A percentile compares a stretch with the other conserved stretches of the same genome.
Conservation (phyloP, 164 flowering plant species). For the Santalum album region DNA sequence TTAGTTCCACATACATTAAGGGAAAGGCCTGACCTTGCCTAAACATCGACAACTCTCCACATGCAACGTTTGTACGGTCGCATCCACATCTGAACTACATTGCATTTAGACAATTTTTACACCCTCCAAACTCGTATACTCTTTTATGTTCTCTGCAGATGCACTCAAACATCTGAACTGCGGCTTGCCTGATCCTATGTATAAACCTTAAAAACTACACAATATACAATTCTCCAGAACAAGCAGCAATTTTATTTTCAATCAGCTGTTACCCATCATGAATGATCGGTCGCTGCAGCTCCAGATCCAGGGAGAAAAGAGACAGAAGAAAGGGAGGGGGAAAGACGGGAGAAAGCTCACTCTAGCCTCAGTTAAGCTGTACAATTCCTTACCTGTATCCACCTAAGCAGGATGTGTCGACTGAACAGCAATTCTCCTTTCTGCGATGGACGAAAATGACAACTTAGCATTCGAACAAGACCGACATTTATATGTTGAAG, state of each 20-base stretch:
- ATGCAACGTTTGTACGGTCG: constrained; percentile 17
- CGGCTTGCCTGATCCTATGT: not conserved
- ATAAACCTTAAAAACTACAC: constrained; percentile 12
- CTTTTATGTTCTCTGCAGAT: not conserved
- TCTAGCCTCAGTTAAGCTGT: constrained; percentile 65
- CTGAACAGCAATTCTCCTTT: constrained; percentile 55
- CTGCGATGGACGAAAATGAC: constrained; percentile 24
- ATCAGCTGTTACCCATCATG: constrained; percentile 18
- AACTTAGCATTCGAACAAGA: constrained; percentile 1
- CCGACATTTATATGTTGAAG: too few relatives aligned
- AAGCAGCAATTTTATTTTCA: constrained; percentile 31
- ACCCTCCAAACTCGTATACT: not conserved
- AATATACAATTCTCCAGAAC: constrained; percentile 47
- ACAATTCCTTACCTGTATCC: constrained; percentile 36
- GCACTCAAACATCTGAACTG: not conserved
- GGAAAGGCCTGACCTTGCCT: constrained; percentile 35
- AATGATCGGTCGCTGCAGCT: constrained; percentile 15
- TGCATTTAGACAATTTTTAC: not conserved
- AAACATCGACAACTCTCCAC: constrained; percentile 39
- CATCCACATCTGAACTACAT: not conserved
- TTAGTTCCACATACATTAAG: constrained; percentile 21
- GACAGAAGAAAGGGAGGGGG: not conserved
- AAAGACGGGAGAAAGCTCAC: constrained; percentile 17
- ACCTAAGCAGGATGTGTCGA: constrained; percentile 28
- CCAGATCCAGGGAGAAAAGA: constrained; percentile 6